These are phyloP conservation scores for Auxenochlorella pyrenoidosa DNA, from an alignment of 139 green algal genomes.

Conservation along the genomic window DNA sequence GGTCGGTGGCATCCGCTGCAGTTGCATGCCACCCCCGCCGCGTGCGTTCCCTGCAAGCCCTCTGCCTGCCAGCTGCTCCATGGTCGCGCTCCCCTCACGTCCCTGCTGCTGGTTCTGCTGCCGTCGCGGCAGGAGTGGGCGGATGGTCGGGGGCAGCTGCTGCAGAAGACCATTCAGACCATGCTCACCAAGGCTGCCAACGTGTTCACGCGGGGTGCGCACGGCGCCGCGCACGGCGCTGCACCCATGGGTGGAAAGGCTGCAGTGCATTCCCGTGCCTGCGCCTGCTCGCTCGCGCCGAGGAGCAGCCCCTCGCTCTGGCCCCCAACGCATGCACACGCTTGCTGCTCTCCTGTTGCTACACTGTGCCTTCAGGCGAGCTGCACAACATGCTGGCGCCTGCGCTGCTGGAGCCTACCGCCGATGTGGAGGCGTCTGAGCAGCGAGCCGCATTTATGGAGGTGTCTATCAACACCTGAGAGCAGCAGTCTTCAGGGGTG, in stretches of 20 bases:
- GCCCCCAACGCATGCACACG: no score
- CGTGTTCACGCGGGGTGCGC: background rate
- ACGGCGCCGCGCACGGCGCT: no score
- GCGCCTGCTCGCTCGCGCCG: no score
- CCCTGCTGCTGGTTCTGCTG: background rate
- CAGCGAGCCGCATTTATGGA: slow-evolving; percentile 14
- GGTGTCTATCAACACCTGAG: background rate
- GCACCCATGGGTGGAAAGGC: no score
- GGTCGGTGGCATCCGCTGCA: no score
- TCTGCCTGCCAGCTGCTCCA: no score
- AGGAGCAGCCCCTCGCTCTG: no score
- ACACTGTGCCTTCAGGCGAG: background rate
- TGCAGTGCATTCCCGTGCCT: no score
- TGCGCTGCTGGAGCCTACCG: slow-evolving; percentile 14
- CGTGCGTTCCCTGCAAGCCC: no score
- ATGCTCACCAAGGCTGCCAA: slow-evolving; percentile 26
- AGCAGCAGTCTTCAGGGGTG: background rate
- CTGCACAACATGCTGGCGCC: slow-evolving; percentile 20
- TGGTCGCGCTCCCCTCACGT: no score
- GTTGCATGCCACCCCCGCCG: no score
- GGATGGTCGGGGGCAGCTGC: background rate
- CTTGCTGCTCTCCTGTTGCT: no score
- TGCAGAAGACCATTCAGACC: background rate
- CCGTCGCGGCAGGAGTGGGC: background rate
- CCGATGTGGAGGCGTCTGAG: background rate